Conservation (phyloP, 495 filamentous ascomycete genomes). For the Daldinia loculata region DNA sequence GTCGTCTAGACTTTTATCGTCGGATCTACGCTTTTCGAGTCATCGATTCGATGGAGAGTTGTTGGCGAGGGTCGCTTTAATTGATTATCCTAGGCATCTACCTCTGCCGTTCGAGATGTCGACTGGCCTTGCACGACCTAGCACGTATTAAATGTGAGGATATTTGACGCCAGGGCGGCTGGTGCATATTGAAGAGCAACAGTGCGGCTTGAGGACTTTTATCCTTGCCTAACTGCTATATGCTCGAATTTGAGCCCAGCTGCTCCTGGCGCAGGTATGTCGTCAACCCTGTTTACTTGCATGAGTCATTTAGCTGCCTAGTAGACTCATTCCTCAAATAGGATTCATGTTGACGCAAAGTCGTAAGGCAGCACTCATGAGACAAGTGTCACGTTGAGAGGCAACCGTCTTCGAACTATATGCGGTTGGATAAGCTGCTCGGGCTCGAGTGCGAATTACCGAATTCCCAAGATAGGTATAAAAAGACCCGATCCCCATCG, state of each 20-base stretch:
- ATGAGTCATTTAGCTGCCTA: constrained; percentile 36
- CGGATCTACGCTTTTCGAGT: constrained; percentile 17
- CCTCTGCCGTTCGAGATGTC: not conserved
- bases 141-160: not conserved
- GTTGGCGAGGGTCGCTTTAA: constrained; percentile 2
- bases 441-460: constrained; percentile 5
- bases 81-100: constrained; percentile 2
- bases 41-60: constrained; percentile 18
- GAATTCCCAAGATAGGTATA: constrained; percentile 20
- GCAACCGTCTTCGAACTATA: constrained; percentile 5
- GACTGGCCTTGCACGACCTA: not conserved
- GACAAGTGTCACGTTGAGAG: constrained; percentile 23
- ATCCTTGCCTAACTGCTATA: not conserved
- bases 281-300: constrained; percentile 5
- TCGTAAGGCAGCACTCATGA: constrained; percentile 11
- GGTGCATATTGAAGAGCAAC: constrained; percentile 10
- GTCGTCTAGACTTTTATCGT: not conserved
- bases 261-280: constrained; percentile 3
- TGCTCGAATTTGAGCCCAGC: not conserved
- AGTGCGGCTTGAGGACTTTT: not conserved
- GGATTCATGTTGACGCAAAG: constrained; percentile 23
- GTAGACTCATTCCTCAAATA: constrained; percentile 18
- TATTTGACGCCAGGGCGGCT: constrained; percentile 1
- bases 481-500: constrained; percentile 10
- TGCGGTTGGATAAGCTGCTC: constrained; percentile 2